These are phyloP conservation scores for Tillandsia leiboldiana DNA, from an alignment of 176 grass and related monocot genomes.

Conservation along the genomic window DNA sequence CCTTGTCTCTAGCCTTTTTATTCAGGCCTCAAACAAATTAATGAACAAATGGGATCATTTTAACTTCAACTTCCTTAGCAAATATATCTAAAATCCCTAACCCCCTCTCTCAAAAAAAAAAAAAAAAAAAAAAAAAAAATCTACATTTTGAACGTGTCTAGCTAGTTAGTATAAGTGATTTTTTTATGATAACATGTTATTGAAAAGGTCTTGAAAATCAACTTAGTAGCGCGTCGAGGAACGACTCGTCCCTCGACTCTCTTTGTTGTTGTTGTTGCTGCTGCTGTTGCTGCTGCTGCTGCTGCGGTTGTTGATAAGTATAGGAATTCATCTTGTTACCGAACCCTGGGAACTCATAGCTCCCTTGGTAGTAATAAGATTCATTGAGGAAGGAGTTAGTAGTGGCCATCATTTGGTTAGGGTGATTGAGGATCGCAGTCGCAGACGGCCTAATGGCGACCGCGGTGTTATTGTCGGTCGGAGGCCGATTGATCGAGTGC, in stretches of 20 bases:
- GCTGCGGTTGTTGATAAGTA: conserved; percentile 1
- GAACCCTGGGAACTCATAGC: neutral
- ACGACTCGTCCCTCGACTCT: conserved; percentile 2
- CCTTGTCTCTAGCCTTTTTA: neutral
- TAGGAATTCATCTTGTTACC: conserved; percentile 3
- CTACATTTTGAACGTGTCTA: neutral
- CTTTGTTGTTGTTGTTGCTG: neutral
- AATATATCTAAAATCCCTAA: no score
- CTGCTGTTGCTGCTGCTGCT: neutral
- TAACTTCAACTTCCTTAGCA: neutral
- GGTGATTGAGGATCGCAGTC: neutral
- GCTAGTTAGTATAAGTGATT: neutral
- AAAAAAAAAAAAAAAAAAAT: neutral
- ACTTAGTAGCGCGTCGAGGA: neutral
- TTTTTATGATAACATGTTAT: neutral
- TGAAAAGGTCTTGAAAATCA: neutral
- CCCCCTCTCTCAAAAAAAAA: neutral
- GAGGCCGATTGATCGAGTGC: conserved; percentile 9
- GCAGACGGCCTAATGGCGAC: conserved; percentile 14
- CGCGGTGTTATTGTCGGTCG: conserved; percentile 3
- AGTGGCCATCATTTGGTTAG: neutral
- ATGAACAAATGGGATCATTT: neutral
- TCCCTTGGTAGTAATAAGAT: neutral
- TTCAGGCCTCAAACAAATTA: neutral
- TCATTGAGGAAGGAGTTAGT: neutral